Evolutionary conservation across 345 rosid genomes (phyloP).

Genomic region (Euphorbia lathyris): DNA sequence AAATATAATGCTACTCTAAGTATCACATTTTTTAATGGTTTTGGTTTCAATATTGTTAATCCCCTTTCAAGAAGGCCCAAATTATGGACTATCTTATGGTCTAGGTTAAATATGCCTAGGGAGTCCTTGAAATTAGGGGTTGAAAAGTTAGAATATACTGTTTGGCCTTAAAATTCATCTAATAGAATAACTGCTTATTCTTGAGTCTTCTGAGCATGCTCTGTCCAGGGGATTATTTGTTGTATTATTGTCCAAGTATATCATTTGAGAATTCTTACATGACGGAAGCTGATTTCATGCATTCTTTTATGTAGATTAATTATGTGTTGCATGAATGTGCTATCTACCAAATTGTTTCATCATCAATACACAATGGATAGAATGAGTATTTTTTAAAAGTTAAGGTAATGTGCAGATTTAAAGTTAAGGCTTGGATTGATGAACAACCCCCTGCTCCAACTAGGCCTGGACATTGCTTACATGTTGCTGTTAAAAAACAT

Average conservation of each 20-base stretch:
- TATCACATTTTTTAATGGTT: background rate
- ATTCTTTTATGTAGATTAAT: slow-evolving; percentile 59
- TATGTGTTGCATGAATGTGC: slow-evolving; percentile 93
- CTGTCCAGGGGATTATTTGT: slow-evolving; percentile 1
- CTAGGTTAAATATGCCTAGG: background rate
- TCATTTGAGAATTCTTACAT: slow-evolving; percentile 1
- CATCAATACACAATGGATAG: too few species aligned
- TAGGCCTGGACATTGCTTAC: too few species aligned
- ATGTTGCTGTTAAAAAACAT: slow-evolving; percentile 79
- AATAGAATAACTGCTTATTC: background rate
- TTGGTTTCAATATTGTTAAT: slow-evolving; percentile 9
- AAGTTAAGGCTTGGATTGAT: too few species aligned
- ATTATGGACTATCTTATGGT: background rate
- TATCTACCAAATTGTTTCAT: too few species aligned
- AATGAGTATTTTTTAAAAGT: too few species aligned
- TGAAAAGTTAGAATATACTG: background rate
- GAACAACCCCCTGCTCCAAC: too few species aligned
- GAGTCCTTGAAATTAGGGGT: background rate
- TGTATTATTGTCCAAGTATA: background rate
- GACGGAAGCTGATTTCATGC: slow-evolving; percentile 22
- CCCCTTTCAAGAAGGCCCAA: slow-evolving; percentile 3
- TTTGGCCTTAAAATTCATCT: slow-evolving; percentile 1
- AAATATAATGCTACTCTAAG: background rate
- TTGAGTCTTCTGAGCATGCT: background rate
- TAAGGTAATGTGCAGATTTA: too few species aligned